phyloP scores from a whole-genome alignment of 2,329 filamentous ascomycete genomes.

The Fusarium hostae region DNA sequence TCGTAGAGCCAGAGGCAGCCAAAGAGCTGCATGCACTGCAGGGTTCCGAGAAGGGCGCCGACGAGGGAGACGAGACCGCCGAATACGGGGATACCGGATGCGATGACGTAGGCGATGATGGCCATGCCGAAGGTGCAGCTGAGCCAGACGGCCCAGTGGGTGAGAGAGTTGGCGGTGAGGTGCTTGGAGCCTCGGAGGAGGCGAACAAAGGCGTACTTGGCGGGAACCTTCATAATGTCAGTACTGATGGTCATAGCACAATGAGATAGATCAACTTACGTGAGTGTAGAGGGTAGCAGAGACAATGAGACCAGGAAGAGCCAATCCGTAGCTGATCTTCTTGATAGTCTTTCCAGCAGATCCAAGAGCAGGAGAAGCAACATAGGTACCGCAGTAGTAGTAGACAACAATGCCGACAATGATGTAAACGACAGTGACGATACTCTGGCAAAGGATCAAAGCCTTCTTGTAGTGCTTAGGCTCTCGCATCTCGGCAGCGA shows the following conservation, averaged over 20 bases:
- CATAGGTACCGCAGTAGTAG: constrained; percentile 58
- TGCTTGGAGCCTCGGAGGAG: constrained; percentile 48
- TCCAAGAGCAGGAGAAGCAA: constrained; percentile 60
- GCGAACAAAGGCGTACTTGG: constrained; percentile 33
- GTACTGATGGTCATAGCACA: rapidly evolving
- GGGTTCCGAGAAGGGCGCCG: constrained; percentile 47
- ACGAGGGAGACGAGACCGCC: constrained; percentile 45
- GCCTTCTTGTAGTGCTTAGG: constrained; percentile 45
- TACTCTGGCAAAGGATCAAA: constrained; percentile 44
- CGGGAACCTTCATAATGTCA: constrained; percentile 7
- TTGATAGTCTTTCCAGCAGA: constrained; percentile 56
- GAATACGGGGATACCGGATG: constrained; percentile 42
- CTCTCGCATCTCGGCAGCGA: constrained; percentile 50
- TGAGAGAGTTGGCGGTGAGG: constrained; percentile 43
- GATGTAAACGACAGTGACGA: constrained; percentile 48
- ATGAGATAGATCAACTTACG: constrained; percentile 5
- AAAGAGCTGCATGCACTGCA: constrained; percentile 47
- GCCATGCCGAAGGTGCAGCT: constrained; percentile 43
- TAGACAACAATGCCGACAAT: constrained; percentile 55
- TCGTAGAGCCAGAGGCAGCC: constrained; percentile 47
- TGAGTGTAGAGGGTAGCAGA: constrained; percentile 45
- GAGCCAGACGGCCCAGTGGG: constrained; percentile 49
- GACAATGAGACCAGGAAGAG: constrained; percentile 46
- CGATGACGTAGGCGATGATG: constrained; percentile 46
- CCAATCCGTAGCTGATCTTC: constrained; percentile 56